These are phyloP conservation scores for Piper longum DNA, from an alignment of 164 flowering plant species.

Conservation along the genomic window DNA sequence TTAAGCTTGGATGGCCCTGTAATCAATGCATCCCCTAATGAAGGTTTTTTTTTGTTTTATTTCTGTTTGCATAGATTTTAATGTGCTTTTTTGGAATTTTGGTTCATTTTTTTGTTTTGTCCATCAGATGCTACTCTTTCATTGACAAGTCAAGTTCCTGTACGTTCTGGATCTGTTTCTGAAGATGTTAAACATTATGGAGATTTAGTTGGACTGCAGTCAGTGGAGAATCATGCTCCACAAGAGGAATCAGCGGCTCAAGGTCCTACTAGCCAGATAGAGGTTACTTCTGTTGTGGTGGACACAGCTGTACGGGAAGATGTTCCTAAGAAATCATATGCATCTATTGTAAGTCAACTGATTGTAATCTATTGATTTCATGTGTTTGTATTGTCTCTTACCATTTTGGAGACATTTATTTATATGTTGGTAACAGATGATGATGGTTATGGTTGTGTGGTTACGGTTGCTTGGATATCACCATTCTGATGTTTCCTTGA, in stretches of 20 bases:
- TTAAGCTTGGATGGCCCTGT: slow-evolving; percentile 14
- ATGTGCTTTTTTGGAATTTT: neutral
- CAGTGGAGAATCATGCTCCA: slow-evolving; percentile 6
- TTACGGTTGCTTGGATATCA: too few relatives aligned
- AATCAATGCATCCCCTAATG: slow-evolving; percentile 22
- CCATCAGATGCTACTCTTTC: slow-evolving; percentile 22
- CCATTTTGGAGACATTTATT: too few relatives aligned
- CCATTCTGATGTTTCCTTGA: too few relatives aligned
- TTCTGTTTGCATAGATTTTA: neutral
- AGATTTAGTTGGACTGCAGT: slow-evolving; percentile 29
- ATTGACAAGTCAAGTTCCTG: slow-evolving; percentile 22
- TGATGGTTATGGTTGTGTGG: too few relatives aligned
- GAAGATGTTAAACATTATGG: slow-evolving; percentile 25
- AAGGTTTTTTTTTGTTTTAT: slow-evolving; percentile 20
- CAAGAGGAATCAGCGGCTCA: slow-evolving; percentile 4
- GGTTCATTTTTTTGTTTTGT: slow-evolving; percentile 1
- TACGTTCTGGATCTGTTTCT: slow-evolving; percentile 8
- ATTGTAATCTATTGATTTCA: too few relatives aligned
- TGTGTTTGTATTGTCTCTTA: too few relatives aligned
- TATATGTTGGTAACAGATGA: too few relatives aligned
- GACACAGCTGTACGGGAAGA: slow-evolving; percentile 27
- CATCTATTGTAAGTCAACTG: slow-evolving; percentile 40
- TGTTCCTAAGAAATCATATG: slow-evolving; percentile 55
- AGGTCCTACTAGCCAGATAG: slow-evolving; percentile 17
- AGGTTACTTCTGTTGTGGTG: slow-evolving; percentile 14